Conservation (phyloP, 192 early-diverging fungal genomes). For the Coemansia aciculifera region DNA sequence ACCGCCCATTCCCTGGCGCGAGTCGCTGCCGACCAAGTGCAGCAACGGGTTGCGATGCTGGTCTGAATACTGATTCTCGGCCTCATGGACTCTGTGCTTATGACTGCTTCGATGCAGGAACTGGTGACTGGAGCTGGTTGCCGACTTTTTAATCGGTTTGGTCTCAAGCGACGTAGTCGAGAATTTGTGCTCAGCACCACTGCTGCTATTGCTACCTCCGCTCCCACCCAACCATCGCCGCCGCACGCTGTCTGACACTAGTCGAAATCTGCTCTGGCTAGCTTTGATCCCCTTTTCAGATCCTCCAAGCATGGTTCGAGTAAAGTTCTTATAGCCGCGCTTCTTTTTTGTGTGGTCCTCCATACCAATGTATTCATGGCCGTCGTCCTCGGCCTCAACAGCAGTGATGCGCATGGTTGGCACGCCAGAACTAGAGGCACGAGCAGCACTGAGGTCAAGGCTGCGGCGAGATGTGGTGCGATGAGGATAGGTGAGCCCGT, state of each 20-base stretch:
- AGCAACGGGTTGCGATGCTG: not conserved
- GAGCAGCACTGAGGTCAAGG: conserved; percentile 39
- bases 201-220: conserved; percentile 7
- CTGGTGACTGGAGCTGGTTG: conserved; percentile 13
- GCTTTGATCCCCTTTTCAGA: conserved; percentile 20
- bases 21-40: conserved; percentile 3
- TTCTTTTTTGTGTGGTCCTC: conserved; percentile 33
- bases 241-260: conserved; percentile 45
- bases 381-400: conserved; percentile 51
- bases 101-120: conserved; percentile 5
- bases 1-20: not conserved
- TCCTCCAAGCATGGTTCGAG: conserved; percentile 34
- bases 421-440: conserved; percentile 26
- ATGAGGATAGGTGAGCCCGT: not conserved
- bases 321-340: conserved; percentile 34
- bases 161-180: conserved; percentile 20
- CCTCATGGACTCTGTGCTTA: not conserved
- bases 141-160: conserved; percentile 5
- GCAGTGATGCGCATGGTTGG: conserved; percentile 53
- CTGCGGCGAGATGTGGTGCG: conserved; percentile 21
- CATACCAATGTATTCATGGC: conserved; percentile 43
- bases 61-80: not conserved
- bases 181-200: conserved; percentile 7
- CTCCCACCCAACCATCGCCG: conserved; percentile 47
- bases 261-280: conserved; percentile 31